Conservation (phyloP, 2,329 filamentous ascomycete genomes). For the Sporothrix curviconia region DNA sequence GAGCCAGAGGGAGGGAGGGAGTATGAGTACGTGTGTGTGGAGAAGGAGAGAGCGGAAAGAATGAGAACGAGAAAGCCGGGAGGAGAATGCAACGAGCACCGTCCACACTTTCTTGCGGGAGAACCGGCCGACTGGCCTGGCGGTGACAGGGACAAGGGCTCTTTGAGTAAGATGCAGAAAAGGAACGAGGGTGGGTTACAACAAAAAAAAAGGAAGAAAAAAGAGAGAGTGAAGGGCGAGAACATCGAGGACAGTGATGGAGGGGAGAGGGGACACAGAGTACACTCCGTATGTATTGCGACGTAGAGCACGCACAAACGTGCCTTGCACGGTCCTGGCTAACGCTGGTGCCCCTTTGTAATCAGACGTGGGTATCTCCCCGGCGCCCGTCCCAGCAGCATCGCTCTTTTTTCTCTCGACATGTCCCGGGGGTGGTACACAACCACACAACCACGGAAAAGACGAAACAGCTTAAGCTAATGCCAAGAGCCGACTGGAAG, state of each 20-base stretch:
- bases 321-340: background rate
- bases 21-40: background rate
- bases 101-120: background rate
- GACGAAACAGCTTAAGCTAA: constrained; percentile 40
- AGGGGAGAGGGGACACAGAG: background rate
- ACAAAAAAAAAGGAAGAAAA: constrained; percentile 20
- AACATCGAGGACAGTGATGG: no score
- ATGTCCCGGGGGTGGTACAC: background rate
- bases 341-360: background rate
- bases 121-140: constrained; percentile 16
- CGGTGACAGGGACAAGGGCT: constrained; percentile 14
- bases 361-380: background rate
- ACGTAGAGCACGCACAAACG: no score
- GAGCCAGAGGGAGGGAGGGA: constrained; percentile 1
- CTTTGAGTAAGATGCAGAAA: constrained; percentile 9
- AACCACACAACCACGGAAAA: constrained; percentile 35
- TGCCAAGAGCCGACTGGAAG: constrained; percentile 27
- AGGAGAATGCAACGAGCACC: constrained; percentile 1
- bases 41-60: constrained; percentile 14
- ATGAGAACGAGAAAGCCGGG: background rate
- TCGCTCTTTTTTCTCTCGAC: constrained; percentile 12
- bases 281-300: no score
- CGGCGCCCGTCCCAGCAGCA: constrained; percentile 7
- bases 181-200: constrained; percentile 12
- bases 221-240: no score